phyloP scores from a whole-genome alignment of 1,139 yeast genomes.

The Zygosaccharomyces sapae region DNA sequence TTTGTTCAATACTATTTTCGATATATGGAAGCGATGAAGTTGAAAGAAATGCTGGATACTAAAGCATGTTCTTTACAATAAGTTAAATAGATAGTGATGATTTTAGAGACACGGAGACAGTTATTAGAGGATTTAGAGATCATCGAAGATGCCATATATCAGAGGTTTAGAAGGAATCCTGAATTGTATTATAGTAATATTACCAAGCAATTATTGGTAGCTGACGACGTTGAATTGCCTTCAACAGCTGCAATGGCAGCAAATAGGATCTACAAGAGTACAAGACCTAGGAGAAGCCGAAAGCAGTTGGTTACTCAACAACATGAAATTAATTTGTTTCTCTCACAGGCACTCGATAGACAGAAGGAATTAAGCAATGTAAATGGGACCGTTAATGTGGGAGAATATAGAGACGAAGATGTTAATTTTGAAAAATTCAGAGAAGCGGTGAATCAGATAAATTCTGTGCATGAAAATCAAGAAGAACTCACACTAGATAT shows the following conservation, averaged over 20 bases:
- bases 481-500: slow-evolving; percentile 33
- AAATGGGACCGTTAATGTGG: slow-evolving; percentile 21
- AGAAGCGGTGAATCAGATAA: slow-evolving; percentile 38
- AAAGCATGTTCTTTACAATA: background rate
- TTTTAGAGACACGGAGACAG: slow-evolving; percentile 37
- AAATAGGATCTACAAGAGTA: slow-evolving; percentile 25
- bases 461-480: slow-evolving; percentile 32
- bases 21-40: background rate
- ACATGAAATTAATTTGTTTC: slow-evolving; percentile 60
- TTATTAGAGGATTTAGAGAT: slow-evolving; percentile 52
- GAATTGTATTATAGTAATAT: slow-evolving; percentile 40
- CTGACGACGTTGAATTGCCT: slow-evolving; percentile 20
- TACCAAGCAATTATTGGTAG: slow-evolving; percentile 15
- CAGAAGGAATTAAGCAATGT: slow-evolving; percentile 34
- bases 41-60: background rate
- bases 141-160: slow-evolving; percentile 51
- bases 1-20: background rate
- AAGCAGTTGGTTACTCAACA: slow-evolving; percentile 51
- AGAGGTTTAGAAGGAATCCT: slow-evolving; percentile 48
- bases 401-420: slow-evolving; percentile 29
- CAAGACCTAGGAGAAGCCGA: slow-evolving; percentile 40
- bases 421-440: slow-evolving; percentile 47
- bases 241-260: slow-evolving; percentile 19
- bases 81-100: slow-evolving; percentile 4
- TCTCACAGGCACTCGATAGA: slow-evolving; percentile 45